Evolutionary conservation across 164 flowering plant genomes (phyloP).

Genomic region (Liriodendron chinense): DNA sequence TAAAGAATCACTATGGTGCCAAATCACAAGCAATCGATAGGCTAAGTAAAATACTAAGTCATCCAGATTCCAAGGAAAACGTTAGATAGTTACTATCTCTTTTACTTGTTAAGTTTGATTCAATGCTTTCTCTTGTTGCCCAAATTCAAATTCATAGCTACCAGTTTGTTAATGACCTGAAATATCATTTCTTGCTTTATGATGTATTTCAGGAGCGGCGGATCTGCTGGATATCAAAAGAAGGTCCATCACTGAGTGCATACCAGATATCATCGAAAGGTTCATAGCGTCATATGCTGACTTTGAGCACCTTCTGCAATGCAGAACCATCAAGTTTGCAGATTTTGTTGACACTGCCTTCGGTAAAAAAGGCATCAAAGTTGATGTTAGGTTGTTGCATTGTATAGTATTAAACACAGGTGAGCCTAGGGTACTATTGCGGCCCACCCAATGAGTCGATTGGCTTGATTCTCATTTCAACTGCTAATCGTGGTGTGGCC

Average conservation of each 20-base stretch:
- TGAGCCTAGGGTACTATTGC: constrained; percentile 20
- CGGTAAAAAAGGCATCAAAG: constrained; percentile 61
- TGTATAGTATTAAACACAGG: constrained; percentile 64
- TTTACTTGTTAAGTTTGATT: background rate
- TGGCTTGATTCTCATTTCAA: no score
- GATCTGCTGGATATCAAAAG: constrained; percentile 69
- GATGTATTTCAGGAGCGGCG: constrained; percentile 68
- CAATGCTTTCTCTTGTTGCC: background rate
- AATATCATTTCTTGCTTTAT: background rate
- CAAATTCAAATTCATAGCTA: background rate
- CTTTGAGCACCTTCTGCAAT: constrained; percentile 85
- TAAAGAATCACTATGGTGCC: no score
- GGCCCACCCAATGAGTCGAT: no score
- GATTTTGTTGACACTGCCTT: constrained; percentile 77
- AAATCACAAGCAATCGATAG: no score
- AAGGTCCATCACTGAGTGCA: constrained; percentile 53
- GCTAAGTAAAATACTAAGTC: no score
- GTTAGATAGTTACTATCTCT: no score
- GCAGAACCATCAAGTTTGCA: constrained; percentile 62
- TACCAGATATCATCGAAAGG: constrained; percentile 97
- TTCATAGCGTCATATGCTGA: constrained; percentile 59
- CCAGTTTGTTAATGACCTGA: background rate
- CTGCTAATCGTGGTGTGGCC: no score
- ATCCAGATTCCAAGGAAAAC: no score
- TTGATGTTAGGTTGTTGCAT: constrained; percentile 77